Base-by-base conservation (phyloP, 1,139 yeast genomes). In the Pichia sp. region DNA sequence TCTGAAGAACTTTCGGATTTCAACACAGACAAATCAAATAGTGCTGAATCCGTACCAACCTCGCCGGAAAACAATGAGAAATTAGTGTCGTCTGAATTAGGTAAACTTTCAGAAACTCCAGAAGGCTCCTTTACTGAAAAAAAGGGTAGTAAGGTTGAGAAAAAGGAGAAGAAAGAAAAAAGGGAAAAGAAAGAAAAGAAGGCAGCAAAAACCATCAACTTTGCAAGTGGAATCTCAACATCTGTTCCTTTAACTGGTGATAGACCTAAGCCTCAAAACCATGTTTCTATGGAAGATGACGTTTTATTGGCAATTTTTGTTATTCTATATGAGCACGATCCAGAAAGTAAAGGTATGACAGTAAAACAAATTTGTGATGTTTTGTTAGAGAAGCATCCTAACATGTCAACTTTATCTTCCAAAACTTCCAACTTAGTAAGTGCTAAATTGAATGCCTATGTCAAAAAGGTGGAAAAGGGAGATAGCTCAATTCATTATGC, bases 321-420 rank as follows among this genome's bases (percentile, higher is more conserved):
- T 41, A 81, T 83, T 38, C 62, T 83, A 46, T 81, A 66, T 59
- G 88, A 81, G 47, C 67, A 72, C 50, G 93, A 83, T 56, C 66
- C 80, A 2, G 71, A 70, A 39, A 81, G 84, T 38, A 68, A 69
- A 46, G 94, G 94, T 46, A 80, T 84, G 86, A 84, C 93, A 14
- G 94, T 84, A 21, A 83, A 83, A 56, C 93, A 83, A 57, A 73
- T 84, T 45, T 83, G 93, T 62, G 93, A 84, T 59, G 72, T 79
- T 44, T 66, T 84, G 41, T 67, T 79, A 42, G 83, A 76, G 43
- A 72, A 74, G 53, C 89, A 83, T 56, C 91, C 93, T 1, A 86
- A 81, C 42, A 82, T 83, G 86, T 84, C 88, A 10, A 79, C 77
- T 46, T 62, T 82, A 45, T 78, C 86, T 3, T 78, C 89, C 23